Conservation (phyloP, 2,329 filamentous ascomycete species). For the Xylaria sp. region DNA sequence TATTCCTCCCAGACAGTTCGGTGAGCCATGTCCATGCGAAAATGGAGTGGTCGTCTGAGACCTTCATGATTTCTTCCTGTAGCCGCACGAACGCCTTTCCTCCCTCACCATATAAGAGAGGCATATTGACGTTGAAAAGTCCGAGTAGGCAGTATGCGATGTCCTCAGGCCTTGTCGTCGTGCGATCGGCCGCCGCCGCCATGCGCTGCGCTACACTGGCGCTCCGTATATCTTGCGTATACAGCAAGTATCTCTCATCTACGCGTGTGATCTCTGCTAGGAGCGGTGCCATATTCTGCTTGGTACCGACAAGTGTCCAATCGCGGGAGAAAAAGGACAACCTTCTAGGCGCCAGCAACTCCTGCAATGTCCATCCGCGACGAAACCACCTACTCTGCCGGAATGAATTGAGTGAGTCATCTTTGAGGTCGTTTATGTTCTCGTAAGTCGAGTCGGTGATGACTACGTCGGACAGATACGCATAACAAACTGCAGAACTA, state of each 20-base stretch:
- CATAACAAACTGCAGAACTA: conserved; percentile 14
- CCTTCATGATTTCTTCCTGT: conserved; percentile 20
- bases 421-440: background rate
- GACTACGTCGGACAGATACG: conserved; percentile 10
- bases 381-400: conserved; percentile 8
- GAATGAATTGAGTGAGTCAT: conserved; percentile 1
- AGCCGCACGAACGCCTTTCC: conserved; percentile 17
- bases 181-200: conserved; percentile 19
- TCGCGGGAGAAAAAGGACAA: conserved; percentile 3
- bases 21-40: conserved; percentile 18
- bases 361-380: conserved; percentile 9
- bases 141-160: conserved; percentile 22
- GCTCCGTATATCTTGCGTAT: conserved; percentile 15
- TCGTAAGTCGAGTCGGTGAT: background rate
- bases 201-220: conserved; percentile 20
- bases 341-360: background rate
- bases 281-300: conserved; percentile 8
- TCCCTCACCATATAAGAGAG: conserved; percentile 18
- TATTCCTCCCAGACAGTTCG: background rate
- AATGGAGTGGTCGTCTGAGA: conserved; percentile 17
- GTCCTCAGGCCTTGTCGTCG: conserved; percentile 16
- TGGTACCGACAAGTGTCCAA: conserved; percentile 15
- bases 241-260: conserved; percentile 8
- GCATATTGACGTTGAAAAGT: conserved; percentile 19
- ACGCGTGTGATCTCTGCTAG: conserved; percentile 12